A percentile compares a stretch with the other conserved stretches of the same genome.
Evolutionary conservation across 352 stramenopile species (phyloP).

Genomic region (Phytophthora agathidicida): DNA sequence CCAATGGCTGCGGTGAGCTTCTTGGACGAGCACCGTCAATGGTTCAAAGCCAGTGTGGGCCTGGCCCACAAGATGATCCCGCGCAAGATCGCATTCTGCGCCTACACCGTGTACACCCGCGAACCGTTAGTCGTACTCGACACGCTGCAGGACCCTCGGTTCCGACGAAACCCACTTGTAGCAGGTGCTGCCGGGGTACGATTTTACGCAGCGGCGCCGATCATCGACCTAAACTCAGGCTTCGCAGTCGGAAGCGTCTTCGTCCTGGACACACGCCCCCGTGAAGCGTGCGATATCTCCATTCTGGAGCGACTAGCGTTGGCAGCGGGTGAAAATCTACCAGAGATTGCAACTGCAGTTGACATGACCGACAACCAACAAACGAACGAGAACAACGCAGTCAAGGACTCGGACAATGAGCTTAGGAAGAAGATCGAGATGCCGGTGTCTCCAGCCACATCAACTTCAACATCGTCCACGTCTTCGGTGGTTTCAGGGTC

Average conservation of each 20-base stretch:
- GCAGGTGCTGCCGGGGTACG: constrained; percentile 87
- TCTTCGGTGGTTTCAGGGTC: constrained; percentile 31
- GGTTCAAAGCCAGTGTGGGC: constrained; percentile 78
- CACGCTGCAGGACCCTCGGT: constrained; percentile 88
- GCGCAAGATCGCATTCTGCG: constrained; percentile 82
- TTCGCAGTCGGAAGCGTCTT: constrained; percentile 79
- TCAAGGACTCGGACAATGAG: constrained; percentile 8
- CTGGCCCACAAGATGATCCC: constrained; percentile 80
- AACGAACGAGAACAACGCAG: constrained; percentile 3
- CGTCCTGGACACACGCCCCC: constrained; percentile 80
- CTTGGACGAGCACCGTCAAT: constrained; percentile 77
- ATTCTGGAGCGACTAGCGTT: constrained; percentile 72
- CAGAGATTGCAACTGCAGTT: constrained; percentile 5
- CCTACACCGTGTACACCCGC: constrained; percentile 62
- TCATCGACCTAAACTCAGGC: constrained; percentile 63
- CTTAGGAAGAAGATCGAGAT: constrained; percentile 9
- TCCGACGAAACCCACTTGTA: constrained; percentile 90
- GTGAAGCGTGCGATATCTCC: constrained; percentile 70
- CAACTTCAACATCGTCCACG: constrained; percentile 39
- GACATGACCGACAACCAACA: background rate
- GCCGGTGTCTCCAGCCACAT: constrained; percentile 25
- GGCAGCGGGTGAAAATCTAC: constrained; percentile 65
- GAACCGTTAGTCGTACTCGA: constrained; percentile 88
- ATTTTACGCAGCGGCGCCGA: constrained; percentile 93
- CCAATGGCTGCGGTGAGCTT: constrained; percentile 85